These are phyloP conservation scores for Stachybotrys chlorohalonatus DNA, from an alignment of 2,329 filamentous ascomycete genomes.

Conservation along the genomic window DNA sequence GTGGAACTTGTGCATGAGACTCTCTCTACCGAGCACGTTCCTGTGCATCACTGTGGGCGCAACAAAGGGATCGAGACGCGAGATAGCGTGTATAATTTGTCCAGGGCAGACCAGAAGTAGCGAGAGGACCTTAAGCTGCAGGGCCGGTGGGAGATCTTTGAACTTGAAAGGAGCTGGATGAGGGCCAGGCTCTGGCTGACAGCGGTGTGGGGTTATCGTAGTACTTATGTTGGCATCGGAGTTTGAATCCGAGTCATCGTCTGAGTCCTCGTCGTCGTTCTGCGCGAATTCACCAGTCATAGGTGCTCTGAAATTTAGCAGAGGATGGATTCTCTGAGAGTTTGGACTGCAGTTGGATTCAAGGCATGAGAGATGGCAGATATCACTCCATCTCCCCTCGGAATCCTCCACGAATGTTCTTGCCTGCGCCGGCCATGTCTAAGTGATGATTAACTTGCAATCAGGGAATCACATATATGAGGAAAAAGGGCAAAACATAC, in stretches of 20 bases:
- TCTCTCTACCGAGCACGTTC: neutral
- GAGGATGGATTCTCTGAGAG: constrained; percentile 6
- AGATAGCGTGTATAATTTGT: constrained; percentile 31
- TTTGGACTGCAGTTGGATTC: constrained; percentile 12
- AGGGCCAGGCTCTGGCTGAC: no score
- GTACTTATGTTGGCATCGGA: constrained; percentile 5
- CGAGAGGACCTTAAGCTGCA: constrained; percentile 26
- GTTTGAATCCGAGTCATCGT: neutral
- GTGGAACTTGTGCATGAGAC: constrained; percentile 29
- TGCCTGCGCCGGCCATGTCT: constrained; percentile 5
- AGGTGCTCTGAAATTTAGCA: constrained; percentile 4
- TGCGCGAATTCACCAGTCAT: neutral
- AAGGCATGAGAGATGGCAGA: constrained; percentile 8
- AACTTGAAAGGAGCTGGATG: constrained; percentile 17
- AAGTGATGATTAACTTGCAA: neutral
- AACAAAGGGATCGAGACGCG: constrained; percentile 29
- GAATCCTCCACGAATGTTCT: fast-evolving
- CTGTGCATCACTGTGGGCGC: constrained; percentile 10
- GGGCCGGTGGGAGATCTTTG: constrained; percentile 15
- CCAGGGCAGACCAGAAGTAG: constrained; percentile 24
- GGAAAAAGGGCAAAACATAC: neutral
- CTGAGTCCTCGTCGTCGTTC: neutral
- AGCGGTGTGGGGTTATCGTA: no score
- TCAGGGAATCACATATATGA: no score
- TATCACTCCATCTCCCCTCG: neutral